Evolutionary conservation across 805 yeast genomes (phyloP).

Genomic region (Brettanomyces naardenensis): DNA sequence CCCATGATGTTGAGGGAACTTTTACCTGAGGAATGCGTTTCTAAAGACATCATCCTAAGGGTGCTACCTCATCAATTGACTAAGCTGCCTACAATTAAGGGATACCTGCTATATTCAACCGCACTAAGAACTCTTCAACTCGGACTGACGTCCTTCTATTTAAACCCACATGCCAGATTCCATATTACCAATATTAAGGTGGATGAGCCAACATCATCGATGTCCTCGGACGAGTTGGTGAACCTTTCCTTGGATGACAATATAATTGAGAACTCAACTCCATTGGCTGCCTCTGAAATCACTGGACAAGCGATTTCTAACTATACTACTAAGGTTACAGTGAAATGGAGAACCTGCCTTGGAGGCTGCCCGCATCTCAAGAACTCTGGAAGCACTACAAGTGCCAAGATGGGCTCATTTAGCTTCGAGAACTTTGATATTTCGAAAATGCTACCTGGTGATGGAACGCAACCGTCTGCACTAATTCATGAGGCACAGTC

Average conservation of each 20-base stretch:
- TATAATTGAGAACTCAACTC: slow-evolving; percentile 8
- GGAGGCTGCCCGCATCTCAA: slow-evolving; percentile 43
- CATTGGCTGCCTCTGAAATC: not conserved
- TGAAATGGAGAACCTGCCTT: slow-evolving; percentile 52
- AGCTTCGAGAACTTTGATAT: slow-evolving; percentile 15
- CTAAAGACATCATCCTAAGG: slow-evolving; percentile 41
- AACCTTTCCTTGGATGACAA: slow-evolving; percentile 19
- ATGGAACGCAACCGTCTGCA: not conserved
- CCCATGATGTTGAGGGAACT: slow-evolving; percentile 43
- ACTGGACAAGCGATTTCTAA: slow-evolving; percentile 22
- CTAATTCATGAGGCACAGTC: not conserved
- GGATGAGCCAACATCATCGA: slow-evolving; percentile 22
- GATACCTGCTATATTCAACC: slow-evolving; percentile 47
- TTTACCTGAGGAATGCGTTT: slow-evolving; percentile 36
- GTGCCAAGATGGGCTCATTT: slow-evolving; percentile 21
- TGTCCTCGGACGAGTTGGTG: slow-evolving; percentile 20
- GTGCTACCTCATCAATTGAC: slow-evolving; percentile 50
- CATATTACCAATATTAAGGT: slow-evolving; percentile 39
- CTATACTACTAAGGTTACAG: slow-evolving; percentile 39
- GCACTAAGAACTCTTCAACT: slow-evolving; percentile 50
- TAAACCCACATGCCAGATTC: slow-evolving; percentile 43
- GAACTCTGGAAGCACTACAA: slow-evolving; percentile 14
- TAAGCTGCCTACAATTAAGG: slow-evolving; percentile 48
- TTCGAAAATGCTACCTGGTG: slow-evolving; percentile 10
- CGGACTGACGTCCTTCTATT: slow-evolving; percentile 44